Conservation (phyloP, 2,329 filamentous ascomycete species). For the Trichothecium sympodiale region DNA sequence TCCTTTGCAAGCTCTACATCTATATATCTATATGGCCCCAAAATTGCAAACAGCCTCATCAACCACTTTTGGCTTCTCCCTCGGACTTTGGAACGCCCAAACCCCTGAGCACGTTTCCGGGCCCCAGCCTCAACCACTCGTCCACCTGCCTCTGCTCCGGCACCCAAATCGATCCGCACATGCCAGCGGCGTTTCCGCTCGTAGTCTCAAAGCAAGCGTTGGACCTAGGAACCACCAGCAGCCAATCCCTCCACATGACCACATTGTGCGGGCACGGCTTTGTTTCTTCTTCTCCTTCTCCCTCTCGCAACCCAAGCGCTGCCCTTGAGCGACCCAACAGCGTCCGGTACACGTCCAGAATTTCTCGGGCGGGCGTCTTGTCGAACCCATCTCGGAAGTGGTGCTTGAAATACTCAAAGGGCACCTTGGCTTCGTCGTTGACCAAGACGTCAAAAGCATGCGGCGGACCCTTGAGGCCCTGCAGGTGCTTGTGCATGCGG, state of each 20-base stretch:
- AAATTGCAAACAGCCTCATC: too few species aligned
- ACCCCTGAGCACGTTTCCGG: too few species aligned
- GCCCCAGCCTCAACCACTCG: too few species aligned
- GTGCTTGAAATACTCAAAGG: conserved; percentile 21
- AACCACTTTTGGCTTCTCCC: too few species aligned
- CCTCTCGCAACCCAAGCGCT: conserved; percentile 6
- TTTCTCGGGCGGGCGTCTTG: conserved; percentile 10
- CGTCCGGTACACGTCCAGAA: conserved; percentile 13
- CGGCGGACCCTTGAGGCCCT: conserved; percentile 22
- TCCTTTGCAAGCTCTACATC: too few species aligned
- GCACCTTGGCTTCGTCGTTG: conserved; percentile 10
- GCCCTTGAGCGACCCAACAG: conserved; percentile 9
- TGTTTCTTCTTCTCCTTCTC: conserved; percentile 2
- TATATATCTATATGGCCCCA: too few species aligned
- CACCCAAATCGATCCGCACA: conserved; percentile 27
- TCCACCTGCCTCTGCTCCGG: too few species aligned
- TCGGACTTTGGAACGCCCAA: too few species aligned
- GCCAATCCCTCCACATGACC: conserved; percentile 27
- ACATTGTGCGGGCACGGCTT: conserved; percentile 27
- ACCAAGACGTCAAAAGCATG: conserved; percentile 15
- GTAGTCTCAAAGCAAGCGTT: conserved; percentile 18
- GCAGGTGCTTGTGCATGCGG: conserved; percentile 37
- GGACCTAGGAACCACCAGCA: conserved; percentile 35
- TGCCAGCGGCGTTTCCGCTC: conserved; percentile 32
- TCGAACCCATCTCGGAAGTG: conserved; percentile 11